Conservation (phyloP, 108 stramenopile species). For the Schizochytrium sp. region DNA sequence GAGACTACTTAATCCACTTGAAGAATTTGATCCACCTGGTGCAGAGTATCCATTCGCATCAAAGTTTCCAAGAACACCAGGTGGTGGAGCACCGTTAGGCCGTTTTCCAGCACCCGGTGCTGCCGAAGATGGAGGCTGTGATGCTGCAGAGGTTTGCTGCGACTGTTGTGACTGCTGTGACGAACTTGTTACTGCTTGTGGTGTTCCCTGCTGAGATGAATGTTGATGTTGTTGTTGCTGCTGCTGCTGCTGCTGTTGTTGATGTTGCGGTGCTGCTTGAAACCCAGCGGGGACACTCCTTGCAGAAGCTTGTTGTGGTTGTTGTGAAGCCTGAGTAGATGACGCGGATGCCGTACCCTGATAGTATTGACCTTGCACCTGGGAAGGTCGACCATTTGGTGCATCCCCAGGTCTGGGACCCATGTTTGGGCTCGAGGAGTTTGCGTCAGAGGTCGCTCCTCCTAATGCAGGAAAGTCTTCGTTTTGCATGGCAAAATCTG, state of each 20-base stretch:
- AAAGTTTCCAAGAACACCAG: neutral
- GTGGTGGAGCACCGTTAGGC: slow-evolving; percentile 21
- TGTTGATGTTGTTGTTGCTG: neutral
- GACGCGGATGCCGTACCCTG: neutral
- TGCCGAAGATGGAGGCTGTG: no score
- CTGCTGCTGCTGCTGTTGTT: slow-evolving; percentile 41
- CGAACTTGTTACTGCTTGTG: neutral
- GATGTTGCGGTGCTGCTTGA: neutral
- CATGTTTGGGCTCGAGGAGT: no score
- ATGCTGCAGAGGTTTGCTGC: neutral
- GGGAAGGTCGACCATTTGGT: no score
- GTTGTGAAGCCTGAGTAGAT: neutral
- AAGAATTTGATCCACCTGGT: neutral
- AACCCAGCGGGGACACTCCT: neutral
- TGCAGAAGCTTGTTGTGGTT: neutral
- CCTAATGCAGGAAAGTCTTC: slow-evolving; percentile 66
- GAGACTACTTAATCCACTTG: neutral
- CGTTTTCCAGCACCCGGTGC: neutral
- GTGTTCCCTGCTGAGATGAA: neutral
- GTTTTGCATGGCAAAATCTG: slow-evolving; percentile 63
- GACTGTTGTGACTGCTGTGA: neutral
- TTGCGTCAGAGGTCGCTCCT: neutral
- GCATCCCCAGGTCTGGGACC: no score
- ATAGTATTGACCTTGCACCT: neutral
- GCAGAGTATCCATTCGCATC: neutral